A percentile compares a stretch with the other conserved stretches of the same genome.
phyloP scores from a whole-genome alignment of 2,329 filamentous ascomycete species.

The Beauveria sp. region DNA sequence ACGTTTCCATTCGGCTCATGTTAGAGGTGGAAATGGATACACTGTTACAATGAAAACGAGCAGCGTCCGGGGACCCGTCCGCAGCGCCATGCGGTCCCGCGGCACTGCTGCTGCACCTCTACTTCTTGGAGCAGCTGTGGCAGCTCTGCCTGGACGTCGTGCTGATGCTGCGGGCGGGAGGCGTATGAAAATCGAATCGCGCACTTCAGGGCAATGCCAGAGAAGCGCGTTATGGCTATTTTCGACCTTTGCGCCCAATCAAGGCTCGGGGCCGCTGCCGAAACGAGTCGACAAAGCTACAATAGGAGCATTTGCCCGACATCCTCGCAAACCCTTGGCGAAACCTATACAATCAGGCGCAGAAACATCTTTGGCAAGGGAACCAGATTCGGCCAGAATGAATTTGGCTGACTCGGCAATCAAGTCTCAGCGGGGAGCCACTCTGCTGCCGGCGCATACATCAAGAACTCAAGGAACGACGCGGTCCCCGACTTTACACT shows the following conservation, averaged over 20 bases:
- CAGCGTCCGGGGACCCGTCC: constrained; percentile 7
- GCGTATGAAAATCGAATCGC: constrained; percentile 12
- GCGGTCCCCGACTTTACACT: background rate
- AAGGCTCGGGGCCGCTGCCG: background rate
- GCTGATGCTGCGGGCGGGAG: background rate
- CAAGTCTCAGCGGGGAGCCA: background rate
- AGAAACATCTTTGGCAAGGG: background rate
- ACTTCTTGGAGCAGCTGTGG: background rate
- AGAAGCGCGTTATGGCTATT: constrained; percentile 32
- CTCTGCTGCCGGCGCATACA: background rate
- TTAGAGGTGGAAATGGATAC: background rate
- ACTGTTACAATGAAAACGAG: constrained; percentile 3
- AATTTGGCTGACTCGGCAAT: background rate
- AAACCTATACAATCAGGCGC: background rate
- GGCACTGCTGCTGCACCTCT: constrained; percentile 1
- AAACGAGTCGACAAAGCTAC: constrained; percentile 10
- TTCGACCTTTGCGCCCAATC: constrained; percentile 30
- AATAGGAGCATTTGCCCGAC: constrained; percentile 6
- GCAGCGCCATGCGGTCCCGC: constrained; percentile 6
- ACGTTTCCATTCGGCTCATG: background rate
- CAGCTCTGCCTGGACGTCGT: constrained; percentile 7
- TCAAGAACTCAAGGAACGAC: background rate
- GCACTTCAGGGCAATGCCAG: constrained; percentile 18
- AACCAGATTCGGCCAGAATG: background rate
- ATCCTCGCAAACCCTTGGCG: background rate